These are phyloP conservation scores for Chenopodium album DNA, from an alignment of 148 eudicot species.

Conservation along the genomic window DNA sequence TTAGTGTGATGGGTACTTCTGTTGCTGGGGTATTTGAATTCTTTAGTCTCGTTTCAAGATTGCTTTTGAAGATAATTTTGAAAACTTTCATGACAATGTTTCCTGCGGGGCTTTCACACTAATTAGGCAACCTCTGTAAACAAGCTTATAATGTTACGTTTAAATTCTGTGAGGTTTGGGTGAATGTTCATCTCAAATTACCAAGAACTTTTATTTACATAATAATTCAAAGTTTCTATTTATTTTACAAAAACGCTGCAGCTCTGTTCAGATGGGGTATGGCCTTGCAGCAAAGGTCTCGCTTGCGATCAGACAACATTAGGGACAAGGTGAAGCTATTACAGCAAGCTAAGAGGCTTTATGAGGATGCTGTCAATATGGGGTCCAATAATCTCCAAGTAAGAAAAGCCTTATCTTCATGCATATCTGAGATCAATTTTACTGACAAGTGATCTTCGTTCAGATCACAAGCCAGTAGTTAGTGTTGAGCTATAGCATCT, in stretches of 20 bases:
- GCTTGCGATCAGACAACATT: conserved; percentile 57
- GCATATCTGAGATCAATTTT: conserved; percentile 64
- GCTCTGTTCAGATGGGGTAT: conserved; percentile 95
- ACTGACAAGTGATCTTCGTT: conserved; percentile 22
- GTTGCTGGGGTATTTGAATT: no score
- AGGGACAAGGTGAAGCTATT: conserved; percentile 78
- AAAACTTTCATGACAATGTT: neutral
- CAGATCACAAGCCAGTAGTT: neutral
- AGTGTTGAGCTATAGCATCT: neutral
- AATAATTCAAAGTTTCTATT: neutral
- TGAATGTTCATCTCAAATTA: no score
- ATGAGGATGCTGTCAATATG: conserved; percentile 84
- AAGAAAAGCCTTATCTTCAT: conserved; percentile 61
- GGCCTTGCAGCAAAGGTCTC: conserved; percentile 84
- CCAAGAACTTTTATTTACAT: neutral
- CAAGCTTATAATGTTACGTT: neutral
- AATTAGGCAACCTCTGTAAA: neutral
- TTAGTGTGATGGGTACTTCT: neutral
- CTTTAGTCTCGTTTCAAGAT: neutral
- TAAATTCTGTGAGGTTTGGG: no score
- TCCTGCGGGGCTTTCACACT: no score
- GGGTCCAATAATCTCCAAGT: conserved; percentile 66
- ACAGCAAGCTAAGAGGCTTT: conserved; percentile 87
- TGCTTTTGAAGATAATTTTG: neutral
- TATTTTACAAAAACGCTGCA: conserved; percentile 32